A percentile compares a stretch with the other conserved stretches of the same genome.
These are phyloP conservation scores for Setaria italica DNA, from an alignment of 202 grass and related monocot species.

Conservation along the genomic window DNA sequence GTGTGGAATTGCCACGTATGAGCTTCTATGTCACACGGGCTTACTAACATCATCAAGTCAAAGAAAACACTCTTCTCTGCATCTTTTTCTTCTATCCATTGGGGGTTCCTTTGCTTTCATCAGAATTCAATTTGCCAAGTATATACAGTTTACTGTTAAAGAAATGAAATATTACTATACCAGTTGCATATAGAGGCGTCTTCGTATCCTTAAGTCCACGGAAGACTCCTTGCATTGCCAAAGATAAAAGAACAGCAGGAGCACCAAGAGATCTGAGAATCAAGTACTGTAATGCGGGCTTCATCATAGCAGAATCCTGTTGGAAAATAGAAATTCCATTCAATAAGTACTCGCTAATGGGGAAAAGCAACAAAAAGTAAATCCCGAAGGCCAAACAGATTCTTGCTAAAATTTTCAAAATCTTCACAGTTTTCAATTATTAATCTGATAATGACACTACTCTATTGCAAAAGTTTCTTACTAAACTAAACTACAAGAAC, in stretches of 20 bases:
- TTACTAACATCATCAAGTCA: background rate
- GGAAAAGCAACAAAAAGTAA: background rate
- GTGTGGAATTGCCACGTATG: background rate
- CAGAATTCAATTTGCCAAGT: background rate
- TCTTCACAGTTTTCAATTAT: background rate
- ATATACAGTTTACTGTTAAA: background rate
- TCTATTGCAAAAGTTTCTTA: conserved; percentile 3
- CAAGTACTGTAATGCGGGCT: conserved; percentile 78
- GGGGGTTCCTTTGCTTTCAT: background rate
- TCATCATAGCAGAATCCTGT: conserved; percentile 89
- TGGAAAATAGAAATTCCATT: conserved; percentile 26
- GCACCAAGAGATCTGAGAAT: conserved; percentile 88
- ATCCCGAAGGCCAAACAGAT: background rate
- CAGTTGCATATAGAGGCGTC: conserved; percentile 94
- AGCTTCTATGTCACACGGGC: background rate
- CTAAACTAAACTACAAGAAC: background rate
- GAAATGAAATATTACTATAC: conserved; percentile 46
- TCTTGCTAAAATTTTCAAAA: background rate
- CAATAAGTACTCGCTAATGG: background rate
- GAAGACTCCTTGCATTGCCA: conserved; percentile 93
- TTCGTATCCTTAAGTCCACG: conserved; percentile 92
- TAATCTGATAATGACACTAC: background rate
- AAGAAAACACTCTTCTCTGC: background rate
- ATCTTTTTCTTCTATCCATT: background rate
- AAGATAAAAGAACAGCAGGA: conserved; percentile 88